Evolutionary conservation across 495 filamentous ascomycete species (phyloP), one percentile per base, ranked within the genome.

Genomic region (Talaromyces stipitatus): DNA sequence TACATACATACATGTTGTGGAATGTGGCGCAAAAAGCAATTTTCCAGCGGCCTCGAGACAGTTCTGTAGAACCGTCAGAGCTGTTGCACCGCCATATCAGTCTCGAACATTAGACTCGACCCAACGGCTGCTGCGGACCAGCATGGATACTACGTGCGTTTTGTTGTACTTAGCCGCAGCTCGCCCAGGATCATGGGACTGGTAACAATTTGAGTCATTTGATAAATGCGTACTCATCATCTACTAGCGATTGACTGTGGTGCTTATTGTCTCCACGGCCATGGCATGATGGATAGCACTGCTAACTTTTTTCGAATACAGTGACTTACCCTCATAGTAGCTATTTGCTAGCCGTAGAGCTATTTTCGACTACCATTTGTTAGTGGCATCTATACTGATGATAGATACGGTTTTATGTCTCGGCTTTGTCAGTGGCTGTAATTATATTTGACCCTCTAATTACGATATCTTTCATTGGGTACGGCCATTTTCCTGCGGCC

Each of bases 21-120:
- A 51, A 51, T 51, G 48, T 51, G 48, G 48, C 12, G 27, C 24
- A 51, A 51, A 28, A 51, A 51, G 48, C n/a, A 48, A 48, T 18
- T 23, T 24, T 18, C 2, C 45, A 26, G 22, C 22, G 2, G 12
- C 24, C 45, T 48, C 20, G 45, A 14, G 20, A 18, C 8, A 9
- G 18, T 41, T 18, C n/a, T 20, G 36, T 41, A 41, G 8, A 41
- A 24, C 23, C 43, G 22, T 47, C 43, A 41, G 16, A 29, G n/a
- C n/a, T 18, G 36, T 41, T 47, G 43, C 43, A 47, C 23, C 18
- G 43, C 43, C 43, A 26, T 47, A 20, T 24, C 41, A 12, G 18
- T 14, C 18, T 46, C 20, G 18, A 24, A 46, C 41, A 18, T 18
- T 46, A 46, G 41, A 23, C 41, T 24, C 20, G 22, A 46, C 6